Evolutionary conservation across 768 basidiomycete species (phyloP).

Genomic region (Pleurotus pulmonarius): DNA sequence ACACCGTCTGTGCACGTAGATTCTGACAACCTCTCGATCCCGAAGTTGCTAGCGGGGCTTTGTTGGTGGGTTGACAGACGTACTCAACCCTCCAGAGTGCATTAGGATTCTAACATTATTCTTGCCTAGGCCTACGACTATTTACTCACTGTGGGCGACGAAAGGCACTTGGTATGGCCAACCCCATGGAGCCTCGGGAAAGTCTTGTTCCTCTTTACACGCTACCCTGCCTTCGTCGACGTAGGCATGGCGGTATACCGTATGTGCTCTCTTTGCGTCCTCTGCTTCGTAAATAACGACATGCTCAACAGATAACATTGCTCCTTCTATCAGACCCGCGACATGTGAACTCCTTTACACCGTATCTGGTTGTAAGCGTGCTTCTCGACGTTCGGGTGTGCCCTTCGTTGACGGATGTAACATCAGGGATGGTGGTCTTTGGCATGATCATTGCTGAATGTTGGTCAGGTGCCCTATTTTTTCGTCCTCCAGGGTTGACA

Average conservation of each 20-base stretch:
- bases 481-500: no score
- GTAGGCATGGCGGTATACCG: conserved; percentile 1
- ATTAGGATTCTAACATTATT: neutral
- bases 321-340: neutral
- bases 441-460: conserved; percentile 1
- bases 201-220: conserved; percentile 2
- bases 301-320: neutral
- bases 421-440: neutral
- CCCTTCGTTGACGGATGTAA: no score
- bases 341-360: conserved; percentile 2
- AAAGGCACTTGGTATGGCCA: conserved; percentile 1
- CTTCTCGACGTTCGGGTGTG: no score
- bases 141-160: neutral
- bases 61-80: neutral
- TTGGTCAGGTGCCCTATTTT: neutral
- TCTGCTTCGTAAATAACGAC: no score
- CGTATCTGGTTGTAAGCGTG: neutral
- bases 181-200: conserved; percentile 8
- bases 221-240: conserved; percentile 6
- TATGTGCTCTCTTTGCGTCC: neutral
- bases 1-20: no score
- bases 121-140: neutral
- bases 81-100: no score
- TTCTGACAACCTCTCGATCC: neutral
- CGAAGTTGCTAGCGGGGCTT: conserved; percentile 1